Conservation (phyloP, 805 yeast genomes). For the Suhomyces prunicola region DNA sequence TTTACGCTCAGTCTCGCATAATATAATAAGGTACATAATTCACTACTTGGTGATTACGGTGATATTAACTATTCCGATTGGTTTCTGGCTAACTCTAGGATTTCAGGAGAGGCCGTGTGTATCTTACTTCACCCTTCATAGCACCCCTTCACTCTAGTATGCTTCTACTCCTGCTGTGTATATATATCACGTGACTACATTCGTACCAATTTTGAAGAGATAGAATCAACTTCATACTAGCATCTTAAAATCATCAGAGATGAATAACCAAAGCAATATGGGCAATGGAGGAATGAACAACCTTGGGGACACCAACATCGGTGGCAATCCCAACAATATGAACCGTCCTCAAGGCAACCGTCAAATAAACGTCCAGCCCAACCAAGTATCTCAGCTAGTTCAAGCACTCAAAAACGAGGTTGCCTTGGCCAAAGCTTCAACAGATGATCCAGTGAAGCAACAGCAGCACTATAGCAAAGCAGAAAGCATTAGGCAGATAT, state of each 20-base stretch:
- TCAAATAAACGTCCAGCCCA: constrained; percentile 39
- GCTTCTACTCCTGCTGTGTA: neutral
- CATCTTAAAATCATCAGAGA: neutral
- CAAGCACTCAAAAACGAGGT: constrained; percentile 58
- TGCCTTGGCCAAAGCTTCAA: constrained; percentile 60
- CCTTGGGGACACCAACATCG: neutral
- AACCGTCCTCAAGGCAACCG: constrained; percentile 5
- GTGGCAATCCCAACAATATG: neutral
- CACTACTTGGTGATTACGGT: too few relatives aligned
- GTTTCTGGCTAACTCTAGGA: too few relatives aligned
- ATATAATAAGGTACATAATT: too few relatives aligned
- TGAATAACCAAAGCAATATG: constrained; percentile 3
- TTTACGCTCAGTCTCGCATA: too few relatives aligned
- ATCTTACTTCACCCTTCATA: too few relatives aligned
- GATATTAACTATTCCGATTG: too few relatives aligned
- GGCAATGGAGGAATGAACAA: constrained; percentile 2
- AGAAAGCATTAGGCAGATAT: constrained; percentile 57
- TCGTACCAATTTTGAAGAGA: neutral
- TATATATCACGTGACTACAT: neutral
- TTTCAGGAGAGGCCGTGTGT: too few relatives aligned
- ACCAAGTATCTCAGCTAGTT: constrained; percentile 56
- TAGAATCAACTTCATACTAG: neutral
- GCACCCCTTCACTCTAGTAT: too few relatives aligned
- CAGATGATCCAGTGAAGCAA: constrained; percentile 58
- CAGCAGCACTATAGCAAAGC: constrained; percentile 62